Percentiles rank a stretch among this genome's conserved stretches.
Conservation (phyloP, 768 basidiomycete genomes). For the Baorangia bicolor region DNA sequence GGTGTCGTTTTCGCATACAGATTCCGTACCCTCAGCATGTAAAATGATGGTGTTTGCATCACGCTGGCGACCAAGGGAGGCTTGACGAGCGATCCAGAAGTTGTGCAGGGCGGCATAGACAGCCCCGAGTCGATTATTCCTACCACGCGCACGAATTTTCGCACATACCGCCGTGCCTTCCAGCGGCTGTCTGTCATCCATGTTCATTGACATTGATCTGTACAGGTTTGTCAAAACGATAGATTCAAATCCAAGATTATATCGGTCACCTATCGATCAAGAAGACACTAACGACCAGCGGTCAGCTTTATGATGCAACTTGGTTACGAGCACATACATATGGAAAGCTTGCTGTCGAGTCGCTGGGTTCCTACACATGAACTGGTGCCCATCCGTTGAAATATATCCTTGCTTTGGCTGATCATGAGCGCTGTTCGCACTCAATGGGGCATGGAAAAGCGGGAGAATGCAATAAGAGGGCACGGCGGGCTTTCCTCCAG, state of each 20-base stretch:
- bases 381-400: constrained; percentile 57
- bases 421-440: constrained; percentile 19
- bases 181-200: constrained; percentile 41
- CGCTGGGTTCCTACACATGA: constrained; percentile 51
- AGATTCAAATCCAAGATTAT: not conserved
- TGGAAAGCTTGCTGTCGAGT: constrained; percentile 52
- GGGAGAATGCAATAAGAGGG: constrained; percentile 57
- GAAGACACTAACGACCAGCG: constrained; percentile 12
- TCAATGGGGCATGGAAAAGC: constrained; percentile 46
- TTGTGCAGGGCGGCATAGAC: constrained; percentile 51
- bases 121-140: constrained; percentile 55
- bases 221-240: not conserved
- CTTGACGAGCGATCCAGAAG: constrained; percentile 54
- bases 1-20: constrained; percentile 43
- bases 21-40: constrained; percentile 34
- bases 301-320: not conserved
- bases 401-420: constrained; percentile 42
- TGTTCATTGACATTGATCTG: constrained; percentile 53
- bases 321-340: constrained; percentile 42
- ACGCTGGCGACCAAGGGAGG: constrained; percentile 34
- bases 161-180: constrained; percentile 33
- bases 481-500: constrained; percentile 35
- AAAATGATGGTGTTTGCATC: constrained; percentile 58
- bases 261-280: constrained; percentile 20
- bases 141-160: constrained; percentile 31